Percentiles rank a stretch among this genome's conserved stretches.
Evolutionary conservation across 1,139 yeast species (phyloP).

Genomic region (Yamadazyma aaseri): DNA sequence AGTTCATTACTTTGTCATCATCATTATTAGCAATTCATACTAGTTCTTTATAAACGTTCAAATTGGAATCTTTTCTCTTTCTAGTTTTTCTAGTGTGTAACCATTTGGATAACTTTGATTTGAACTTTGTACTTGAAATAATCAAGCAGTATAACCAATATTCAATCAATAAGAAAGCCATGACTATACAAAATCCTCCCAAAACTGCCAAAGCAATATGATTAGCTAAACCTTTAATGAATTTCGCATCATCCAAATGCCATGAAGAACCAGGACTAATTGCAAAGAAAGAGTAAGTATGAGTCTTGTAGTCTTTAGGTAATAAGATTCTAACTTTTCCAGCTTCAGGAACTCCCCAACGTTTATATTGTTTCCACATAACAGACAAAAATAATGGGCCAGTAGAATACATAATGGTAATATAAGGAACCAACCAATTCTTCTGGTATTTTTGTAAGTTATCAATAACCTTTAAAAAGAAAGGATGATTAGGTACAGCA

Average conservation of each 20-base stretch:
- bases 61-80: conserved; percentile 56
- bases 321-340: conserved; percentile 65
- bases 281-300: conserved; percentile 60
- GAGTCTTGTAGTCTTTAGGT: conserved; percentile 69
- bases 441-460: conserved; percentile 60
- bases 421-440: conserved; percentile 80
- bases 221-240: conserved; percentile 65
- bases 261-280: conserved; percentile 82
- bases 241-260: conserved; percentile 84
- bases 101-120: conserved; percentile 7
- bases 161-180: conserved; percentile 57
- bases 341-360: conserved; percentile 69
- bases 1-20: conserved; percentile 3
- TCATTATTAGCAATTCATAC: conserved; percentile 8
- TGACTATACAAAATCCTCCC: conserved; percentile 63
- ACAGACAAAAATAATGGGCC: conserved; percentile 89
- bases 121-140: conserved; percentile 20
- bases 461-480: conserved; percentile 69
- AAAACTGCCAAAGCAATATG: conserved; percentile 71
- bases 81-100: conserved; percentile 25
- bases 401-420: conserved; percentile 91
- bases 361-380: conserved; percentile 81
- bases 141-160: conserved; percentile 56
- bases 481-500: conserved; percentile 81
- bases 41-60: conserved; percentile 18